phyloP scores from a whole-genome alignment of 2,329 filamentous ascomycete genomes.

The Aspergillus arachidicola region DNA sequence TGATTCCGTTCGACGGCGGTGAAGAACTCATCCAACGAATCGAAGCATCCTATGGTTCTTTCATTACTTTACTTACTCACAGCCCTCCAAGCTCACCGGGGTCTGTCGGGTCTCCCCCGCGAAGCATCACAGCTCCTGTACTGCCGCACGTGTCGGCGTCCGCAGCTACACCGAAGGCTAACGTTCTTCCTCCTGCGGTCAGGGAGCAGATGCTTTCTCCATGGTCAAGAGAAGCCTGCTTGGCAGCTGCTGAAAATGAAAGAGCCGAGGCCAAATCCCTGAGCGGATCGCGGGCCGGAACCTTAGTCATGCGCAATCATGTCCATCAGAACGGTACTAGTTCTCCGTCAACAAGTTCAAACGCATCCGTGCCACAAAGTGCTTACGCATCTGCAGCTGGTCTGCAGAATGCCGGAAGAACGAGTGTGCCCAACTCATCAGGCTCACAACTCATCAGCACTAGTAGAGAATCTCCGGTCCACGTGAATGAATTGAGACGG shows the following conservation, averaged over 20 bases:
- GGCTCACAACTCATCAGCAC: constrained; percentile 39
- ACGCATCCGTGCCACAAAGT: constrained; percentile 23
- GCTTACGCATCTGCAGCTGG: constrained; percentile 29
- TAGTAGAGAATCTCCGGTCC: constrained; percentile 48
- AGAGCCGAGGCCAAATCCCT: constrained; percentile 73
- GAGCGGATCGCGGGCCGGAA: constrained; percentile 71
- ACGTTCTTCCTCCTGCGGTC: constrained; percentile 67
- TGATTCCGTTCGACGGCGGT: constrained; percentile 72
- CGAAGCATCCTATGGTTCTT: constrained; percentile 68
- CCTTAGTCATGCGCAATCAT: constrained; percentile 36
- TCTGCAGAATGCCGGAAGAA: constrained; percentile 35
- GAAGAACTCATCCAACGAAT: constrained; percentile 73
- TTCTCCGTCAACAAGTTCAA: constrained; percentile 33
- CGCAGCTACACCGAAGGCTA: constrained; percentile 39
- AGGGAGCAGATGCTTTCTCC: constrained; percentile 75
- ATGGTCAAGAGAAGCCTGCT: constrained; percentile 76
- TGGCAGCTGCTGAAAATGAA: constrained; percentile 67
- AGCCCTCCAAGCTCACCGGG: constrained; percentile 73
- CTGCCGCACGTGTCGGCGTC: constrained; percentile 52
- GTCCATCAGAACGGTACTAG: constrained; percentile 34
- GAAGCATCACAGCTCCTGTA: constrained; percentile 64
- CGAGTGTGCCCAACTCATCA: constrained; percentile 42
- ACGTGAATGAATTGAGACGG: constrained; percentile 51
- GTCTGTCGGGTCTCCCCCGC: constrained; percentile 59
- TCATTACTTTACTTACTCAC: constrained; percentile 62